Evolutionary conservation across 73 alveolate genomes (phyloP).

Genomic region (Tetrahymena elliotti): DNA sequence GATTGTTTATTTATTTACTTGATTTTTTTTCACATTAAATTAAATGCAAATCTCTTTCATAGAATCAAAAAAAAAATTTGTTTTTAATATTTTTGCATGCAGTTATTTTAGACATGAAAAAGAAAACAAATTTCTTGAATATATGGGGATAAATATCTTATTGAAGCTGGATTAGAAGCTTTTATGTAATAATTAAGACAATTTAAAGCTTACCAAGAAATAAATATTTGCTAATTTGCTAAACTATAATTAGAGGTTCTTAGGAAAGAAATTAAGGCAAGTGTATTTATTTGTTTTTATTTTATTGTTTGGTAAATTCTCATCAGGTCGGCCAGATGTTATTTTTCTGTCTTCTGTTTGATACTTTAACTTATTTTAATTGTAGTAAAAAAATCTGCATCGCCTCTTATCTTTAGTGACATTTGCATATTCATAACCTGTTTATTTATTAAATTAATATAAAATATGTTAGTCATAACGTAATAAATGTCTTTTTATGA

Average conservation of each 20-base stretch:
- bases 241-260: slow-evolving; percentile 73
- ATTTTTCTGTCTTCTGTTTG: slow-evolving; percentile 2
- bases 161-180: neutral
- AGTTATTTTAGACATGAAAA: neutral
- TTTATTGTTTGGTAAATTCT: slow-evolving; percentile 27
- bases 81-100: neutral
- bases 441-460: neutral
- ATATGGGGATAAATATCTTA: neutral
- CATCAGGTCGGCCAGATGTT: slow-evolving; percentile 29
- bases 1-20: neutral
- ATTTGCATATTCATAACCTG: neutral
- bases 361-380: neutral
- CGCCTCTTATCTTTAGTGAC: neutral
- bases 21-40: neutral
- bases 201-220: slow-evolving; percentile 54
- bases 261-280: slow-evolving; percentile 58
- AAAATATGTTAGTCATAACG: neutral
- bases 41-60: neutral
- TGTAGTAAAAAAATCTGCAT: neutral
- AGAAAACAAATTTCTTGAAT: too few species aligned
- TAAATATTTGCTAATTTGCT: slow-evolving; percentile 82
- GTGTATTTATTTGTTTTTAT: slow-evolving; percentile 65
- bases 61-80: too few species aligned
- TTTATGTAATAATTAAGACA: neutral
- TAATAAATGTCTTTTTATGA: neutral